phyloP scores from a whole-genome alignment of 73 alveolate genomes.

The Symbiodinium pilosum region DNA sequence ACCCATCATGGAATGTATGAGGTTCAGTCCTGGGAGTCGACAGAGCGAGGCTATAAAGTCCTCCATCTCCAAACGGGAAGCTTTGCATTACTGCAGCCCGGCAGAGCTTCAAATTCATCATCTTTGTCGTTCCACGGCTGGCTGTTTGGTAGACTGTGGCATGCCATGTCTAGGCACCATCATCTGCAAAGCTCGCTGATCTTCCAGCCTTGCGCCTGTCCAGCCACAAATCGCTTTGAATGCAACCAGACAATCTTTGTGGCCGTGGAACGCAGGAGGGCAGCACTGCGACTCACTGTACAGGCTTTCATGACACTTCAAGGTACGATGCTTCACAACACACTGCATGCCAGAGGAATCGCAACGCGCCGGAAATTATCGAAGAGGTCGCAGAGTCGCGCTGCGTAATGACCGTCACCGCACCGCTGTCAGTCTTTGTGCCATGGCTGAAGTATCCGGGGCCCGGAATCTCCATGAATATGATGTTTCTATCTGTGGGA shows the following conservation, averaged over 20 bases:
- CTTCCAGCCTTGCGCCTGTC: slow-evolving; percentile 52
- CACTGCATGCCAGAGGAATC: too few relatives aligned
- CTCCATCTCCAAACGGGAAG: slow-evolving; percentile 41
- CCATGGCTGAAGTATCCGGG: neutral
- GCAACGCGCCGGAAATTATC: neutral
- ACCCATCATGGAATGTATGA: too few relatives aligned
- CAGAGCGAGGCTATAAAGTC: slow-evolving; percentile 38
- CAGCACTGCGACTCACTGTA: neutral
- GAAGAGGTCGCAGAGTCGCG: neutral
- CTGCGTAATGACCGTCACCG: neutral
- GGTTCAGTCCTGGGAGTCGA: neutral
- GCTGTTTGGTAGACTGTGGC: neutral
- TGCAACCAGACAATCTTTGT: slow-evolving; percentile 40
- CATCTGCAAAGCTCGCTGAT: slow-evolving; percentile 17
- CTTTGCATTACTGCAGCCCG: neutral
- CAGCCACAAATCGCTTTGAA: slow-evolving; percentile 16
- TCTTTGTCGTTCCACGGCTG: neutral
- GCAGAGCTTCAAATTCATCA: neutral
- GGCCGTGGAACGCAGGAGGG: slow-evolving; percentile 58
- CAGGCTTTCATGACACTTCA: neutral
- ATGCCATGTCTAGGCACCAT: neutral
- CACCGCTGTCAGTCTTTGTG: neutral
- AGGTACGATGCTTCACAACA: too few relatives aligned
- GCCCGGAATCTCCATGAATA: too few relatives aligned
- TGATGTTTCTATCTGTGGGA: too few relatives aligned